Evolutionary conservation across 1,139 yeast genomes (phyloP).

Genomic region (Suhomyces terraborum): DNA sequence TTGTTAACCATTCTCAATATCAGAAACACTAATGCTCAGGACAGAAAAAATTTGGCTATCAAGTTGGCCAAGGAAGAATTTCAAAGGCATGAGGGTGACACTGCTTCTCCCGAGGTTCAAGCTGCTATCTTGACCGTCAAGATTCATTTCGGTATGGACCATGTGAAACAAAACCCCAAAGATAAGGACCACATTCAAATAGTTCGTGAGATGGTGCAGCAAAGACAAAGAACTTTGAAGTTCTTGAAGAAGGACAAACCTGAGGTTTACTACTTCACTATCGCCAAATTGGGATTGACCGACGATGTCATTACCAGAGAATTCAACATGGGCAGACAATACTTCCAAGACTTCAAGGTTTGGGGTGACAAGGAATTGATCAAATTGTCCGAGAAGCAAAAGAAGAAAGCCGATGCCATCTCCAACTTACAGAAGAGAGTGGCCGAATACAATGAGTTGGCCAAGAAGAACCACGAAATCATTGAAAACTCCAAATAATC

Average conservation of each 20-base stretch:
- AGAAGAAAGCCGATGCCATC: slow-evolving; percentile 36
- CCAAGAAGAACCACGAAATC: slow-evolving; percentile 39
- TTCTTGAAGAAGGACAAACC: slow-evolving; percentile 81
- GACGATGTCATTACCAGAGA: slow-evolving; percentile 79
- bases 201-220: slow-evolving; percentile 81
- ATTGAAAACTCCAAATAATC: slow-evolving; percentile 17
- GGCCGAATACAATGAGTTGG: slow-evolving; percentile 41
- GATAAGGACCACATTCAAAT: slow-evolving; percentile 70
- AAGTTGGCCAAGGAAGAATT: slow-evolving; percentile 75
- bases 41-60: slow-evolving; percentile 60
- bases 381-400: slow-evolving; percentile 45
- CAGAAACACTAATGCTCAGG: slow-evolving; percentile 66
- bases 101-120: slow-evolving; percentile 94
- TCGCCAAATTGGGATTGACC: slow-evolving; percentile 82
- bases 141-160: slow-evolving; percentile 77
- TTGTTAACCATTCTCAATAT: slow-evolving; percentile 71
- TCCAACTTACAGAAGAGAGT: slow-evolving; percentile 46
- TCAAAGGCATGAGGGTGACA: slow-evolving; percentile 82
- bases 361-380: slow-evolving; percentile 65
- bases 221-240: slow-evolving; percentile 79
- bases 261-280: slow-evolving; percentile 78
- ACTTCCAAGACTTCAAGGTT: slow-evolving; percentile 82
- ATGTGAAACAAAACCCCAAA: slow-evolving; percentile 69
- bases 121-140: slow-evolving; percentile 86
- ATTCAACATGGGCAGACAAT: slow-evolving; percentile 80